Evolutionary conservation across 1,284 basidiomycete species (phyloP), one percentile per base, ranked within the genome.

Genomic region (Fomitopsis palustris): DNA sequence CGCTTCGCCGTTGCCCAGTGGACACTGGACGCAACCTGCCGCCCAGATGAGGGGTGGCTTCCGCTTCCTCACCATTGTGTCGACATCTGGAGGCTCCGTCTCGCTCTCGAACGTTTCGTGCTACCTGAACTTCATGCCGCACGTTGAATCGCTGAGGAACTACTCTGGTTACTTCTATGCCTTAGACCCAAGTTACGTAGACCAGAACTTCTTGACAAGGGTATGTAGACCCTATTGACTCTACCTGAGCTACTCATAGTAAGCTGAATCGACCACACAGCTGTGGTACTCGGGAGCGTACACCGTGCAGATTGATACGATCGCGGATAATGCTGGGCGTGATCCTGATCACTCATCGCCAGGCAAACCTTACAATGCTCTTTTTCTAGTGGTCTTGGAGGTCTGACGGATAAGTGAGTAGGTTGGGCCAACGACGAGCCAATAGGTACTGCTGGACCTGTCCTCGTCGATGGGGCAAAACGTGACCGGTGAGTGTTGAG

Each of bases 221-320:
- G 80, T 78, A 53, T 14, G 70, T 66, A 33, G 37, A 7, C 6
- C 4, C 23, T 14, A 31, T 31, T 43, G 21, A 29, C 43, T 33
- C 2, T 57, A 16, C 1, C 10, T 21, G 16, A 12, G 9, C 35
- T 54, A 25, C n/a, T 33, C 58, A 39, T 37, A 21, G 59, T 37
- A 21, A 58, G 25, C 21, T 27, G 21, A 35, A 54, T 17, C 9
- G 35, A 37, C 58, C 29, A 21, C 57, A 17, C 35, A 72, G 81
- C 75, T 84, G 4, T 86, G 84, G 83, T 85, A 84, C 65, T 75
- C 83, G 0, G 84, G 84, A 8, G 83, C 82, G 8, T 86, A 85
- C 62, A 86, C 83, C 0, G 81, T 86, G 9, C 83, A 86, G 65
- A 84, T 83, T 0, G 83, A 84, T 60, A 81, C 79, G 0, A 80